phyloP scores from a whole-genome alignment of 2,329 filamentous ascomycete genomes.

The Claviceps sp. region DNA sequence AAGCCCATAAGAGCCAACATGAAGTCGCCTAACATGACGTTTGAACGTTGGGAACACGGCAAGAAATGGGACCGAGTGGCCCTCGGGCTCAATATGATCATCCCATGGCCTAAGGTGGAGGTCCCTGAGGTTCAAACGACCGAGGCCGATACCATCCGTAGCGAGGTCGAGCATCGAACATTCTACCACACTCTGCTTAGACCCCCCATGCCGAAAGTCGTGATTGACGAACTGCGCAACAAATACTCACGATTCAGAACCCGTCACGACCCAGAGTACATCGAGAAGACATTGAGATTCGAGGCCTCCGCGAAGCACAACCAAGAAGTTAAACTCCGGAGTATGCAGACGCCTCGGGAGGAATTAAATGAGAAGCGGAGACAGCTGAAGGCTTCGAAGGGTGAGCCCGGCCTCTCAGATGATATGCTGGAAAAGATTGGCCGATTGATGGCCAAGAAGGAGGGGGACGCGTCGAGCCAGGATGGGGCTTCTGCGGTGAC shows the following conservation, averaged over 20 bases:
- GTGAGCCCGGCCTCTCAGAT: slow-evolving; percentile 41
- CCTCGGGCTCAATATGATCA: slow-evolving; percentile 55
- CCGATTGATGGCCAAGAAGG: slow-evolving; percentile 44
- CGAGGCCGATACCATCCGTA: slow-evolving; percentile 58
- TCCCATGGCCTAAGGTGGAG: slow-evolving; percentile 59
- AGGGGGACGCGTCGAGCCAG: slow-evolving; percentile 25
- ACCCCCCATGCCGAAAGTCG: slow-evolving; percentile 62
- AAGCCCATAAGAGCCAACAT: slow-evolving; percentile 38
- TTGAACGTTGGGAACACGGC: slow-evolving; percentile 27
- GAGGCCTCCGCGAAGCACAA: slow-evolving; percentile 30
- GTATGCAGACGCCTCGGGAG: slow-evolving; percentile 43
- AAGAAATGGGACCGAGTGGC: slow-evolving; percentile 44
- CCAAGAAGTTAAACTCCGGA: slow-evolving; percentile 15
- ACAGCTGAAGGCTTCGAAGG: slow-evolving; percentile 35
- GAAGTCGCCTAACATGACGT: slow-evolving; percentile 27
- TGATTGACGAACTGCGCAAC: slow-evolving; percentile 77
- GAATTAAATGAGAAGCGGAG: slow-evolving; percentile 45
- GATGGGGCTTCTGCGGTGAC: slow-evolving; percentile 23
- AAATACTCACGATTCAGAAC: slow-evolving; percentile 73
- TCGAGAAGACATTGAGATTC: slow-evolving; percentile 49
- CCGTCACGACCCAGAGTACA: slow-evolving; percentile 62
- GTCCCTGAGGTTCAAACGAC: slow-evolving; percentile 39
- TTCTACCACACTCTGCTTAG: slow-evolving; percentile 67
- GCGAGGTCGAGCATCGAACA: slow-evolving; percentile 59
- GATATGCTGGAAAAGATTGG: slow-evolving; percentile 51